Percentiles rank a stretch among this genome's conserved stretches.
Conservation (phyloP, 495 filamentous ascomycete species). For the Penicillium antarcticum region DNA sequence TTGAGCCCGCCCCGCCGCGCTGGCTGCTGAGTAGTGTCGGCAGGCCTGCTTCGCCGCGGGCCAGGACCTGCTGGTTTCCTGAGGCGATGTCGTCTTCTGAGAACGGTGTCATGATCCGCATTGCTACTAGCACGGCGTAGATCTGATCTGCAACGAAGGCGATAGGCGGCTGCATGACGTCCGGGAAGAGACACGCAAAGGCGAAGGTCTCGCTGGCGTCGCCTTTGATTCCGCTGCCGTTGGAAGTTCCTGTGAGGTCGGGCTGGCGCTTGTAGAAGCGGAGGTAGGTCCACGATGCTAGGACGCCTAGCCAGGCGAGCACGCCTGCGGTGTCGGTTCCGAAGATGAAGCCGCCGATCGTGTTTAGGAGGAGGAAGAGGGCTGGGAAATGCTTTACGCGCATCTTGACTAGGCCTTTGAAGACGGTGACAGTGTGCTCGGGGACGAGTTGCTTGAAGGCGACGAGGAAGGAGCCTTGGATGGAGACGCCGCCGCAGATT, state of each 20-base stretch:
- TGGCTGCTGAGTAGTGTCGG: slow-evolving; percentile 55
- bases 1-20: slow-evolving; percentile 30
- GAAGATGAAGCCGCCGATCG: slow-evolving; percentile 72
- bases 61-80: slow-evolving; percentile 68
- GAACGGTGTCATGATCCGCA: slow-evolving; percentile 81
- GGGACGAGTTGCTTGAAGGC: slow-evolving; percentile 98
- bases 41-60: slow-evolving; percentile 63
- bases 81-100: slow-evolving; percentile 79
- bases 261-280: slow-evolving; percentile 90
- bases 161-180: slow-evolving; percentile 74
- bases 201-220: slow-evolving; percentile 95
- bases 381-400: slow-evolving; percentile 93
- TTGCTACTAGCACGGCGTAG: slow-evolving; percentile 67
- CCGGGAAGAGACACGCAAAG: slow-evolving; percentile 93
- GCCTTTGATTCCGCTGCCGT: slow-evolving; percentile 57
- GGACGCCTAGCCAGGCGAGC: slow-evolving; percentile 75
- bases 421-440: slow-evolving; percentile 94
- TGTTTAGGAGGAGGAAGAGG: slow-evolving; percentile 76
- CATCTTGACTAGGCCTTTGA: slow-evolving; percentile 81
- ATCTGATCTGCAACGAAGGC: slow-evolving; percentile 68
- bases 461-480: slow-evolving; percentile 93
- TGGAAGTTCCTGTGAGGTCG: slow-evolving; percentile 51
- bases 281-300: slow-evolving; percentile 92
- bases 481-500: slow-evolving; percentile 81
- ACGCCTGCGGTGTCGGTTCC: slow-evolving; percentile 82